Evolutionary conservation across 352 stramenopile species (phyloP).

Genomic region (Phytophthora kernoviae): DNA sequence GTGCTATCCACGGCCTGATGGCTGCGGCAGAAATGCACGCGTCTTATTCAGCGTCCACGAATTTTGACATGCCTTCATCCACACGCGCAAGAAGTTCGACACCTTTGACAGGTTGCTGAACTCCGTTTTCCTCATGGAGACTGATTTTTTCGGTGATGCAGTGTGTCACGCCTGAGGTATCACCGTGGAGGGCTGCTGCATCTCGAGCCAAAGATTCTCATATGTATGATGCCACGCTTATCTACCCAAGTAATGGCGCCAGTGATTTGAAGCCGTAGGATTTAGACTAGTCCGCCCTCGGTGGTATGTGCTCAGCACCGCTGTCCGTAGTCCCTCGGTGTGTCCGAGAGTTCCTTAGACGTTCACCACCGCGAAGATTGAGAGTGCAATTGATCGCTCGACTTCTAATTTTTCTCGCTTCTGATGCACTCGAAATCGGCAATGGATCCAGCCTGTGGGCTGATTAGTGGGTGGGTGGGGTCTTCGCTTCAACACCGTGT

Average conservation of each 20-base stretch:
- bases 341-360: not conserved
- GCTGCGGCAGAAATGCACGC: not conserved
- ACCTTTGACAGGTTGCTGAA: slow-evolving; percentile 11
- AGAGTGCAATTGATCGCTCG: not conserved
- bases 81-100: slow-evolving; percentile 2
- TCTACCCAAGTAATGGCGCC: slow-evolving; percentile 6
- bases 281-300: slow-evolving; percentile 10
- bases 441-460: no score
- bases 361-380: not conserved
- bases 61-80: not conserved
- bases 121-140: slow-evolving; percentile 1
- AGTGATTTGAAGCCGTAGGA: slow-evolving; percentile 28
- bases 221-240: slow-evolving; percentile 10
- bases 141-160: slow-evolving; percentile 8
- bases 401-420: no score
- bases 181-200: no score
- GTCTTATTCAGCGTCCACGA: not conserved
- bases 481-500: no score
- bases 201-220: not conserved
- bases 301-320: slow-evolving; percentile 17
- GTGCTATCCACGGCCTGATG: slow-evolving; percentile 25
- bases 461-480: no score
- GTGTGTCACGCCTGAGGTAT: not conserved
- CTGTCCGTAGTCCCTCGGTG: slow-evolving; percentile 1
- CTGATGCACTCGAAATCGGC: no score